Conservation (phyloP, 352 stramenopile species). For the Phytopythium delawarense region DNA sequence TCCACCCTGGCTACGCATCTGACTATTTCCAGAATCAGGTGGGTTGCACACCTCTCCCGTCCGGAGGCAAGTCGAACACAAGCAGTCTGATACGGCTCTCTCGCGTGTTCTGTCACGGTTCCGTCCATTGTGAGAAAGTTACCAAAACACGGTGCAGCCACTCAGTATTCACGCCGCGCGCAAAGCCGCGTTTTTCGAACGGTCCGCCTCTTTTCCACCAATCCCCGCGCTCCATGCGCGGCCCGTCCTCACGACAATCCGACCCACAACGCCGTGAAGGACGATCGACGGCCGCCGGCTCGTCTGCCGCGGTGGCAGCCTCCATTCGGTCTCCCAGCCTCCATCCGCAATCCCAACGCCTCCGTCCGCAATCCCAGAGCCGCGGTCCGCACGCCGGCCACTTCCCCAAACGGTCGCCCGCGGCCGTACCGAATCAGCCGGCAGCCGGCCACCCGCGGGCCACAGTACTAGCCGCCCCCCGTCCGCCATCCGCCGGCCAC, state of each 20-base stretch:
- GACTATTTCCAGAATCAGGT: constrained; percentile 2
- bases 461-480: neutral
- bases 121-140: neutral
- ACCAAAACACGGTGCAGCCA: neutral
- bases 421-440: neutral
- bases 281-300: neutral
- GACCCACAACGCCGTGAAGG: neutral
- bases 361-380: too few relatives aligned
- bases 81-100: neutral
- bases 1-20: constrained; percentile 3
- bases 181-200: neutral
- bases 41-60: neutral
- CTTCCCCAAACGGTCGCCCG: neutral
- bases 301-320: neutral
- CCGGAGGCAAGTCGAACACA: neutral
- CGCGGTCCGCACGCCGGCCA: too few relatives aligned
- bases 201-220: neutral
- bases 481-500: neutral
- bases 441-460: neutral
- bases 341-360: too few relatives aligned
- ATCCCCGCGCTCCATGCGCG: too few relatives aligned
- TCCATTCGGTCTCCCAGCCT: too few relatives aligned
- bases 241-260: too few relatives aligned
- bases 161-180: neutral
- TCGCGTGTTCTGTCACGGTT: neutral